These are phyloP conservation scores for Aphanomyces invadans DNA, from an alignment of 352 stramenopile species.

Conservation along the genomic window DNA sequence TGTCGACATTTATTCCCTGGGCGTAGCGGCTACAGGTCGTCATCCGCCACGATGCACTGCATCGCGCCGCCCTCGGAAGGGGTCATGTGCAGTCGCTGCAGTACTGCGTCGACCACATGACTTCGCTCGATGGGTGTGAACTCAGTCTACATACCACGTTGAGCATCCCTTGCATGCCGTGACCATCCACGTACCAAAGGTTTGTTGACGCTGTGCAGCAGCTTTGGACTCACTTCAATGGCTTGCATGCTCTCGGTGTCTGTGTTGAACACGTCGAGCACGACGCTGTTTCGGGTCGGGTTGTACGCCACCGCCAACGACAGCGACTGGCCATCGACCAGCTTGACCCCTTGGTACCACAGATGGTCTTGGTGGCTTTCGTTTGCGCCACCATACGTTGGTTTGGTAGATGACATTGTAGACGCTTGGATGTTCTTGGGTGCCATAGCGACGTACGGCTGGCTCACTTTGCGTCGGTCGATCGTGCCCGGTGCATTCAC, in stretches of 20 bases:
- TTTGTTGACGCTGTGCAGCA: constrained; percentile 43
- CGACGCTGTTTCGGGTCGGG: constrained; percentile 52
- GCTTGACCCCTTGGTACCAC: constrained; percentile 63
- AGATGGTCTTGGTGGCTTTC: constrained; percentile 48
- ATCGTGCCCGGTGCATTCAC: not conserved
- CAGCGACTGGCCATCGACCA: constrained; percentile 52
- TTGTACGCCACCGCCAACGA: constrained; percentile 69
- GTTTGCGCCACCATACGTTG: too few species aligned
- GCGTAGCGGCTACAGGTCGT: constrained; percentile 20
- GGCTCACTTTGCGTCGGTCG: constrained; percentile 5
- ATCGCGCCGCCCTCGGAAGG: not conserved
- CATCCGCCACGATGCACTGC: constrained; percentile 5
- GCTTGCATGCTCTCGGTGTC: constrained; percentile 71
- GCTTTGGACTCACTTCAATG: constrained; percentile 46
- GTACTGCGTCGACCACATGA: constrained; percentile 8
- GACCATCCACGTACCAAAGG: constrained; percentile 3
- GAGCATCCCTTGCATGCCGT: not conserved
- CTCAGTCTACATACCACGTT: not conserved
- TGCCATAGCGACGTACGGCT: constrained; percentile 17
- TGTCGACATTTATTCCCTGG: too few species aligned
- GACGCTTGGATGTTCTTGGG: constrained; percentile 3
- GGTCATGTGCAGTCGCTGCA: not conserved
- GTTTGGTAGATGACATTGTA: not conserved
- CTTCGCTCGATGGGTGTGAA: not conserved
- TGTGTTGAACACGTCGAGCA: constrained; percentile 72